A percentile compares a stretch with the other conserved stretches of the same genome.
phyloP scores from a whole-genome alignment of 2,329 filamentous ascomycete genomes.

The Teratosphaeria epicoccoides region DNA sequence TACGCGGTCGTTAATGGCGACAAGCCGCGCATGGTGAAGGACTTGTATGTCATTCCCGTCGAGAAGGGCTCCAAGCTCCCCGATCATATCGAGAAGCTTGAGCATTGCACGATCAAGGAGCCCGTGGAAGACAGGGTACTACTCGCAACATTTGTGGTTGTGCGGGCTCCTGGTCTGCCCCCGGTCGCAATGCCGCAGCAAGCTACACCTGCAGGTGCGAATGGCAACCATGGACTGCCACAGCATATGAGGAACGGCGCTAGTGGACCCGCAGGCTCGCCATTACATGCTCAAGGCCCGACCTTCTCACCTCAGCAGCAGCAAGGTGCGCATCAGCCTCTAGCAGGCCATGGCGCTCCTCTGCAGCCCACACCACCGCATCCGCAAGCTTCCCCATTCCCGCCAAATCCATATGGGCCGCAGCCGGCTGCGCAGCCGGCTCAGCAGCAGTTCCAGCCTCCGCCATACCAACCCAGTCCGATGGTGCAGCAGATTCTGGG shows the following conservation, averaged over 20 bases:
- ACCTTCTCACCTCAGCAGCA: constrained; percentile 26
- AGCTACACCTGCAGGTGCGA: constrained; percentile 6
- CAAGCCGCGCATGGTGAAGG: constrained; percentile 54
- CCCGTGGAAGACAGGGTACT: constrained; percentile 65
- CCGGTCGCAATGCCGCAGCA: not conserved
- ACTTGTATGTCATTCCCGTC: constrained; percentile 84
- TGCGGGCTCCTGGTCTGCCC: constrained; percentile 34
- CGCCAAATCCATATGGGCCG: constrained; percentile 29
- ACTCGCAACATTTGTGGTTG: constrained; percentile 74
- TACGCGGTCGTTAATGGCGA: constrained; percentile 76
- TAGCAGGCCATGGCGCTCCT: constrained; percentile 12
- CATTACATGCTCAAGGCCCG: constrained; percentile 27
- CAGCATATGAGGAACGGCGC: constrained; percentile 11
- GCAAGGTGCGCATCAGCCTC: constrained; percentile 22
- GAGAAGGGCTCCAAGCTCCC: constrained; percentile 61
- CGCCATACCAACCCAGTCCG: constrained; percentile 22
- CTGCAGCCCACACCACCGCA: constrained; percentile 1
- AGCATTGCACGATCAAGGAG: constrained; percentile 63
- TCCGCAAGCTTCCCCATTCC: constrained; percentile 17
- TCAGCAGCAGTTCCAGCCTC: constrained; percentile 5
- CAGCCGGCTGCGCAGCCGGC: constrained; percentile 7
- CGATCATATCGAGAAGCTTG: constrained; percentile 80
- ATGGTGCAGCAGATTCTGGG: constrained; percentile 34
- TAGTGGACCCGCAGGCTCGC: constrained; percentile 23
- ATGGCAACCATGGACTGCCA: constrained; percentile 4